Percentiles rank a stretch among this genome's conserved stretches.
These are phyloP conservation scores for Ophiostoma himal-ulmi DNA, from an alignment of 2,329 filamentous ascomycete genomes.

Conservation along the genomic window DNA sequence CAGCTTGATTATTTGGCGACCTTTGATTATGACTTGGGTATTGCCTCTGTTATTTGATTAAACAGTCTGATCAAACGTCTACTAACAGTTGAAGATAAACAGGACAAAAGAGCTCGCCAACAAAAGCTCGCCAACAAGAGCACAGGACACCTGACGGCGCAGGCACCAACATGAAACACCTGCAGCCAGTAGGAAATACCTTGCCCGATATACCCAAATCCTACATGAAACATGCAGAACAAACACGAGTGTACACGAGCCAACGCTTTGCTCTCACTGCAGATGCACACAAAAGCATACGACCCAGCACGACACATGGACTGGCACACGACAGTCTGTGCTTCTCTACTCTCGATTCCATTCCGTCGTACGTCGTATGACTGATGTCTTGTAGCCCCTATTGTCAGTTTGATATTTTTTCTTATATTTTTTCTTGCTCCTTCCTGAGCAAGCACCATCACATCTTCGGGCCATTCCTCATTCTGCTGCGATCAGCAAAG, in stretches of 20 bases:
- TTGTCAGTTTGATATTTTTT: neutral
- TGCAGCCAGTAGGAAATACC: neutral
- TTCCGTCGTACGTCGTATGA: neutral
- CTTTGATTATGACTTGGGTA: neutral
- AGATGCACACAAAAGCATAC: neutral
- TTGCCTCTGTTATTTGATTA: neutral
- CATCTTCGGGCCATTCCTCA: neutral
- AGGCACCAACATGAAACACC: neutral
- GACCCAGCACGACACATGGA: neutral
- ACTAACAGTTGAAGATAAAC: neutral
- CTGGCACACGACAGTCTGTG: neutral
- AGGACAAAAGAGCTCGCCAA: neutral
- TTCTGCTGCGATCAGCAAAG: neutral
- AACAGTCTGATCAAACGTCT: too few relatives aligned
- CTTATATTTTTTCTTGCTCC: neutral
- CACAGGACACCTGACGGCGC: neutral
- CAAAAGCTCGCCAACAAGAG: neutral
- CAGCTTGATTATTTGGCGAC: neutral
- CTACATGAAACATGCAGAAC: neutral
- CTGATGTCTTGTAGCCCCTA: neutral
- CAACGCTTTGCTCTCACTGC: neutral
- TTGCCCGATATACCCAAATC: neutral
- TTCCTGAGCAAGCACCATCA: neutral
- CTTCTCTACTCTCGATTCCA: neutral
- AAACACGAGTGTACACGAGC: neutral